Percentiles rank a stretch among this genome's conserved stretches.
phyloP scores from a whole-genome alignment of 1,139 yeast species.

The Suhomyces anneliseae region DNA sequence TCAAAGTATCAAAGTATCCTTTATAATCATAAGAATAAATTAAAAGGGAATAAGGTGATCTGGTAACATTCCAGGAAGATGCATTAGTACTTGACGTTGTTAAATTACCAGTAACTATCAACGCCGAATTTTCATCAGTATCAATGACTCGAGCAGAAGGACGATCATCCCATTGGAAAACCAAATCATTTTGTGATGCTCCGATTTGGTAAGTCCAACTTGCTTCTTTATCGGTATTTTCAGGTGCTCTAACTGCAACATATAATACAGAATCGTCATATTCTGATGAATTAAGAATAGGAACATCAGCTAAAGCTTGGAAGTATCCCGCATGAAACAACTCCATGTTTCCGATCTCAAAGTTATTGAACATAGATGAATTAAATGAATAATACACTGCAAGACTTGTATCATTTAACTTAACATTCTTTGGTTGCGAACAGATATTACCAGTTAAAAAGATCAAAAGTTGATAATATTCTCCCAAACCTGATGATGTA shows the following conservation, averaged over 20 bases:
- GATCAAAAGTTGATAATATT: slow-evolving; percentile 52
- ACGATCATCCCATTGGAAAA: slow-evolving; percentile 68
- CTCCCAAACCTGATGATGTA: slow-evolving; percentile 47
- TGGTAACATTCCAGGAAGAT: slow-evolving; percentile 27
- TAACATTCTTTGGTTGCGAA: slow-evolving; percentile 40
- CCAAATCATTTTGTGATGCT: slow-evolving; percentile 62
- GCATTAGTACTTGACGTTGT: slow-evolving; percentile 24
- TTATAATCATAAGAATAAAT: slow-evolving; percentile 45
- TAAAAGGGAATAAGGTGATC: slow-evolving; percentile 44
- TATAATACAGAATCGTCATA: slow-evolving; percentile 33
- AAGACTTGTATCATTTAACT: slow-evolving; percentile 36
- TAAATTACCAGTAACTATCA: slow-evolving; percentile 66
- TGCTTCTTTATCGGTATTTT: slow-evolving; percentile 36
- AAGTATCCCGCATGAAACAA: slow-evolving; percentile 50
- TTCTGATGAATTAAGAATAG: slow-evolving; percentile 18
- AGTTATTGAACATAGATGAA: slow-evolving; percentile 35
- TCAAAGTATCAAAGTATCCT: slow-evolving; percentile 42
- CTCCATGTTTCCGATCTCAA: slow-evolving; percentile 32
- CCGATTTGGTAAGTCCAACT: slow-evolving; percentile 68
- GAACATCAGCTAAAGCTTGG: slow-evolving; percentile 52
- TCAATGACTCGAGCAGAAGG: slow-evolving; percentile 66
- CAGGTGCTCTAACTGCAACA: slow-evolving; percentile 50
- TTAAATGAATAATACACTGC: slow-evolving; percentile 54
- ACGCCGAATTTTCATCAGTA: slow-evolving; percentile 69
- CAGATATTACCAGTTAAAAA: slow-evolving; percentile 65